Evolutionary conservation across 805 yeast species (phyloP), one percentile per base, ranked within the genome.

Genomic region (Kodamaea restingae): DNA sequence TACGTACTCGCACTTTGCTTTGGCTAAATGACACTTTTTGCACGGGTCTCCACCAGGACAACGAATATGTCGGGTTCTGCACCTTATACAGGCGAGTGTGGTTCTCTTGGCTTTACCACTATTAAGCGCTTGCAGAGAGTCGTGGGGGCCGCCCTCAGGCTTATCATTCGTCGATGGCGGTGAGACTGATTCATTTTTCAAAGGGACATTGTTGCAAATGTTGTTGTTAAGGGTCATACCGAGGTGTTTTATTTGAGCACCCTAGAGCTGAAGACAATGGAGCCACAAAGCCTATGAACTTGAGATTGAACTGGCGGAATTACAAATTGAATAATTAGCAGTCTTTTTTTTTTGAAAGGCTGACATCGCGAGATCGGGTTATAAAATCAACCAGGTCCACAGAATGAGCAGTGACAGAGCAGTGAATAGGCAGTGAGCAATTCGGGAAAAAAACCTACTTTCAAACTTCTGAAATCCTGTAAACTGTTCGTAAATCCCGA

Each of bases 31-130:
- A 54, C 93, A 84, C 50, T 79, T 79, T 36, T 65, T 58, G 55
- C 93, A 84, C 0, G 88, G 88, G 35, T 80, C 75, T 1, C 86
- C 87, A 2, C 88, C 88, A 10, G 87, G 87, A 52, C 93, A 84
- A 45, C 83, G 75, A 31, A 81, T 77, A 58, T 84, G 93, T 38
- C 88, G 69, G 35, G 76, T 72, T 22, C 91, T 67, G 54, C 93
- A 84, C 32, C 86, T 62, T 2, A 75, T 73, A 55, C 91, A 84
- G 4, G 74, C 74, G 32, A 66, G 48, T n/a, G 61, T 49, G 7
- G 63, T 62, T 28, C 71, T 45, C 41, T 65, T 66, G 20, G 51
- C 61, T 21, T 37, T 37, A 2, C 38, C 32, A 11, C 14, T 14
- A 18, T 14, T 27, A 10, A 28, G 26, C 21, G n/a, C n/a, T n/a